These are phyloP conservation scores for Helicocarpus griseus DNA, from an alignment of 2,329 filamentous ascomycete genomes.

Conservation along the genomic window DNA sequence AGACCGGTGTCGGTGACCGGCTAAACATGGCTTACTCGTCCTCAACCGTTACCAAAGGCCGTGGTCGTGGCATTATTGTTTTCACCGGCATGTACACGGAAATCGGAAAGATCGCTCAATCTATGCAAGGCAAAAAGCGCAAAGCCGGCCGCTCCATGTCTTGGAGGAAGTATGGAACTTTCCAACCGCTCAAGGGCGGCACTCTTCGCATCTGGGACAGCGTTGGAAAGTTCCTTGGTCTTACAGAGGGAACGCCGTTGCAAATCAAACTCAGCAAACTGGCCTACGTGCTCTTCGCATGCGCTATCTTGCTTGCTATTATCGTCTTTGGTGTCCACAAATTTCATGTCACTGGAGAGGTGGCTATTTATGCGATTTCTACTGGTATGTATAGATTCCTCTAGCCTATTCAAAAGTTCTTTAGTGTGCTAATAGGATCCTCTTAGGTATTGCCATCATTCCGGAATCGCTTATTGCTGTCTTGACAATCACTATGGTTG, in stretches of 20 bases:
- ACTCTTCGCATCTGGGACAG: slow-evolving; percentile 40
- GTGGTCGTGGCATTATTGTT: slow-evolving; percentile 49
- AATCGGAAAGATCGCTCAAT: slow-evolving; percentile 50
- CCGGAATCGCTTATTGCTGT: slow-evolving; percentile 55
- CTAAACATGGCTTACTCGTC: slow-evolving; percentile 54
- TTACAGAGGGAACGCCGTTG: slow-evolving; percentile 66
- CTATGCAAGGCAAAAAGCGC: slow-evolving; percentile 44
- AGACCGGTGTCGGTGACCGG: slow-evolving; percentile 46
- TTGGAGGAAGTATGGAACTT: slow-evolving; percentile 35
- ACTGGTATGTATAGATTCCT: slow-evolving; percentile 34
- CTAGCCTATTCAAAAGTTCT: too few relatives aligned
- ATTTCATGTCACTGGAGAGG: slow-evolving; percentile 47
- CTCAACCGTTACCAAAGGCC: slow-evolving; percentile 50
- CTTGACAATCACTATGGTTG: slow-evolving; percentile 52
- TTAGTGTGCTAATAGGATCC: too few relatives aligned
- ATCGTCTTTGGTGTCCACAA: slow-evolving; percentile 53
- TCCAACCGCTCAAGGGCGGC: slow-evolving; percentile 41
- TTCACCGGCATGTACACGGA: slow-evolving; percentile 54
- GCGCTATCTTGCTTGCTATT: slow-evolving; percentile 54
- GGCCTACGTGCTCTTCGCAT: slow-evolving; percentile 67
- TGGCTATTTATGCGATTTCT: slow-evolving; percentile 51
- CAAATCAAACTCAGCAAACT: slow-evolving; percentile 80
- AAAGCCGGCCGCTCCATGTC: slow-evolving; percentile 33
- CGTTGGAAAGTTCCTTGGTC: slow-evolving; percentile 47
- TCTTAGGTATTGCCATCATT: slow-evolving; percentile 46